Percentiles rank a stretch among this genome's conserved stretches.
Conservation (phyloP, 164 flowering plant genomes). For the Annona squamosa region DNA sequence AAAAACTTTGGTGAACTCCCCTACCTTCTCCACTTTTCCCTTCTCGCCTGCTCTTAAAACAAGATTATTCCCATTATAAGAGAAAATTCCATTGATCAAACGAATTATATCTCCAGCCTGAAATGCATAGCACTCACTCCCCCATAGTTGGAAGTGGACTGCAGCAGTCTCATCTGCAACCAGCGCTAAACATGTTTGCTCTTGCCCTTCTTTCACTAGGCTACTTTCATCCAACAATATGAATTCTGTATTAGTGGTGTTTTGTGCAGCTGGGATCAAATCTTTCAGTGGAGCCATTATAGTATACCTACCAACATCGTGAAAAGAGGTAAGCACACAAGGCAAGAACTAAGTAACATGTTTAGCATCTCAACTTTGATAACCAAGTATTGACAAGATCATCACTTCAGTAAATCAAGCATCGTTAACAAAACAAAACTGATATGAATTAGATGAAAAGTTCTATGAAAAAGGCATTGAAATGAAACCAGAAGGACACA, state of each 20-base stretch:
- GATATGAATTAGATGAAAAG: too few relatives aligned
- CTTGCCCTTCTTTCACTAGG: slow-evolving; percentile 23
- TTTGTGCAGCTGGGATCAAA: slow-evolving; percentile 64
- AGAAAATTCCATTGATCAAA: slow-evolving; percentile 57
- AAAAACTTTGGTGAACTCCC: slow-evolving; percentile 58
- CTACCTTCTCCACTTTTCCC: slow-evolving; percentile 63
- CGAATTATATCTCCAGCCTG: slow-evolving; percentile 58
- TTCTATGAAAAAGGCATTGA: too few relatives aligned
- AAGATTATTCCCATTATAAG: slow-evolving; percentile 37
- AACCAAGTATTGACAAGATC: too few relatives aligned
- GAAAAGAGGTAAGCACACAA: too few relatives aligned
- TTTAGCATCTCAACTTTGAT: too few relatives aligned
- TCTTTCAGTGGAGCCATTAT: slow-evolving; percentile 39
- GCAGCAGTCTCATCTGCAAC: slow-evolving; percentile 87
- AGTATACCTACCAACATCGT: slow-evolving; percentile 4
- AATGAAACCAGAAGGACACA: too few relatives aligned
- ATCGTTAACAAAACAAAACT: too few relatives aligned
- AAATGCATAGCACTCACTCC: slow-evolving; percentile 66
- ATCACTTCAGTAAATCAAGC: too few relatives aligned
- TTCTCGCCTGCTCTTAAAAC: slow-evolving; percentile 70
- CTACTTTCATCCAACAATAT: slow-evolving; percentile 62
- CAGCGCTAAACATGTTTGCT: slow-evolving; percentile 58
- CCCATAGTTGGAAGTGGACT: slow-evolving; percentile 80
- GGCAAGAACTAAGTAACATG: too few relatives aligned
- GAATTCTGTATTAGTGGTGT: slow-evolving; percentile 57